A percentile compares a stretch with the other conserved stretches of the same genome.
Conservation (phyloP, 768 basidiomycete species). For the Saitozyma sp. region DNA sequence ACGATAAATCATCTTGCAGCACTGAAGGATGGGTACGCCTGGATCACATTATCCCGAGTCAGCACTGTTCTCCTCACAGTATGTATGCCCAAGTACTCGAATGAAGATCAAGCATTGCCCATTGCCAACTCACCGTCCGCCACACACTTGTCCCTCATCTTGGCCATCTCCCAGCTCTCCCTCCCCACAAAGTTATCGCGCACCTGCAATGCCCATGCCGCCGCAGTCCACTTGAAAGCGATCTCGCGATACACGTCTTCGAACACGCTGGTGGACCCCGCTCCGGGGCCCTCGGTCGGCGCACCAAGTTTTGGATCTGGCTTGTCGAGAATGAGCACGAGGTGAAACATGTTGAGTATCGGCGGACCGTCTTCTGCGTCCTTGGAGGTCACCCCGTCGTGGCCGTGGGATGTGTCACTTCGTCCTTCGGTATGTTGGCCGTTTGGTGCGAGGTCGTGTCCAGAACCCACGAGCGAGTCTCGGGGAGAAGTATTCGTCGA, state of each 20-base stretch:
- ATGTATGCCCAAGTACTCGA: constrained; percentile 51
- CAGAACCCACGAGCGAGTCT: neutral
- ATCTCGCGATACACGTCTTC: constrained; percentile 87
- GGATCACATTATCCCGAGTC: neutral
- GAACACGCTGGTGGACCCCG: constrained; percentile 28
- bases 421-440: neutral
- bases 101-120: neutral
- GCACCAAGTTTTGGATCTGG: constrained; percentile 65
- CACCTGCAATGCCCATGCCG: constrained; percentile 88
- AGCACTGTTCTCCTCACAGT: neutral
- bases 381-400: neutral
- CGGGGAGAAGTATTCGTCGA: neutral
- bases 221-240: constrained; percentile 85
- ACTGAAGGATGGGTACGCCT: constrained; percentile 48
- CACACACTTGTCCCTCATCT: constrained; percentile 69
- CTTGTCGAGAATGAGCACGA: constrained; percentile 81
- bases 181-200: constrained; percentile 78
- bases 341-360: constrained; percentile 62
- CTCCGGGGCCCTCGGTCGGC: constrained; percentile 5
- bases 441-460: neutral
- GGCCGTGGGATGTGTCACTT: constrained; percentile 5
- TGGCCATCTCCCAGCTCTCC: constrained; percentile 71
- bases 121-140: constrained; percentile 40
- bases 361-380: constrained; percentile 30
- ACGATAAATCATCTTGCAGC: constrained; percentile 60